A percentile compares a stretch with the other conserved stretches of the same genome.
Conservation (phyloP, 2,329 filamentous ascomycete species). For the Alternaria gaisen region DNA sequence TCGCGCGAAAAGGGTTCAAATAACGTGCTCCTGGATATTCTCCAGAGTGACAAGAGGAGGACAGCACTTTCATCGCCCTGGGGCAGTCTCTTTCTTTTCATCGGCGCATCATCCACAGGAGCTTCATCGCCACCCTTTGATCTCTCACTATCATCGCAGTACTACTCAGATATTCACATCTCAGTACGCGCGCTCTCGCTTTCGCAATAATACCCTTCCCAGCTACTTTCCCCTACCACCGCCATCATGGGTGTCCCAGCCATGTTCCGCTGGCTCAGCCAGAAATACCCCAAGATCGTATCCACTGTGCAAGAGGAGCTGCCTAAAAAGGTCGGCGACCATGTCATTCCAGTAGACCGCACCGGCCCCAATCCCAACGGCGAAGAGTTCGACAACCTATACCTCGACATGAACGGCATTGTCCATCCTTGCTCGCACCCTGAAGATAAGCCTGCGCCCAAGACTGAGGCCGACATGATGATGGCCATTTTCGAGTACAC, state of each 20-base stretch:
- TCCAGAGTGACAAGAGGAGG: constrained; percentile 4
- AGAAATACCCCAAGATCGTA: constrained; percentile 97
- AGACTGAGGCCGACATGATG: constrained; percentile 99
- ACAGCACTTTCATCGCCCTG: constrained; percentile 2
- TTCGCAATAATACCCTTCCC: constrained; percentile 18
- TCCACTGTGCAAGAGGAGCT: constrained; percentile 88
- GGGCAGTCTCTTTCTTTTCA: constrained; percentile 23
- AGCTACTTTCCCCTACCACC: constrained; percentile 15
- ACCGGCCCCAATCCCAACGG: constrained; percentile 91
- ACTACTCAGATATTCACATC: constrained; percentile 25
- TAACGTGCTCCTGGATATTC: constrained; percentile 6
- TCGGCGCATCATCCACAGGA: constrained; percentile 23
- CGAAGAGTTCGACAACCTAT: constrained; percentile 97
- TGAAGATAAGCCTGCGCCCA: constrained; percentile 88
- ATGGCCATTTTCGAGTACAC: constrained; percentile 97
- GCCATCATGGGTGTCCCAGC: constrained; percentile 87
- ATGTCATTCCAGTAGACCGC: constrained; percentile 83
- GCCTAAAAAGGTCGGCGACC: constrained; percentile 82
- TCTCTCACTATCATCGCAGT: constrained; percentile 28
- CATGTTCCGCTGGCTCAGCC: constrained; percentile 94
- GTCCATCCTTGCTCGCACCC: constrained; percentile 98
- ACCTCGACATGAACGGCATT: constrained; percentile 99
- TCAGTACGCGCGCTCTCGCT: constrained; percentile 29
- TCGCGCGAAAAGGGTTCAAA: background rate
- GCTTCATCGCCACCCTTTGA: constrained; percentile 17